Percentiles rank a stretch among this genome's conserved stretches.
Evolutionary conservation across 1,284 basidiomycete species (phyloP).

Genomic region (Rhodotorula sp.): DNA sequence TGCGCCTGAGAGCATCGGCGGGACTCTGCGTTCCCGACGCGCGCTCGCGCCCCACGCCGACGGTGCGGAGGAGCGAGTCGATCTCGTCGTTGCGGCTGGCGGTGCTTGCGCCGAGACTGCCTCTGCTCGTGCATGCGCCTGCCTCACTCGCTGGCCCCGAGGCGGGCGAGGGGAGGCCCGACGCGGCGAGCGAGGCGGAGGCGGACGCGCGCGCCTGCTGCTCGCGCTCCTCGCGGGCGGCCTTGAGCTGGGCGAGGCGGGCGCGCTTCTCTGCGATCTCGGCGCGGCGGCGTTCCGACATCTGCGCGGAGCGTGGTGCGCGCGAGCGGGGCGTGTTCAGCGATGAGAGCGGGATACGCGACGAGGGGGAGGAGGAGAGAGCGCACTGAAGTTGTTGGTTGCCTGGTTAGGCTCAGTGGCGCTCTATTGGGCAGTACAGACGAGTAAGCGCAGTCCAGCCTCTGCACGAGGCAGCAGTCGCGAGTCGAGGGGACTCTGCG

Average conservation of each 20-base stretch:
- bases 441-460: too few relatives aligned
- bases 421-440: too few relatives aligned
- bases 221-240: constrained; percentile 69
- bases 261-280: constrained; percentile 91
- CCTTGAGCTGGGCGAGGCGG: constrained; percentile 79
- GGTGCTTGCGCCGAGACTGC: constrained; percentile 29
- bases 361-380: neutral
- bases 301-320: neutral
- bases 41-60: constrained; percentile 22
- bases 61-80: constrained; percentile 35
- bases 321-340: neutral
- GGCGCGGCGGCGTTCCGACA: constrained; percentile 24
- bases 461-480: too few relatives aligned
- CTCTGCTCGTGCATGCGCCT: constrained; percentile 20
- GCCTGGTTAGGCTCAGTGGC: too few relatives aligned
- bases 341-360: neutral
- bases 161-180: neutral
- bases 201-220: constrained; percentile 46
- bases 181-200: constrained; percentile 9
- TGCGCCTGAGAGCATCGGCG: too few relatives aligned
- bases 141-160: neutral
- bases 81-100: constrained; percentile 40
- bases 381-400: neutral
- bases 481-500: too few relatives aligned
- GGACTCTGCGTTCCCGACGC: neutral